phyloP scores from a whole-genome alignment of 208 protist genomes.

The Crithidia brevicula region DNA sequence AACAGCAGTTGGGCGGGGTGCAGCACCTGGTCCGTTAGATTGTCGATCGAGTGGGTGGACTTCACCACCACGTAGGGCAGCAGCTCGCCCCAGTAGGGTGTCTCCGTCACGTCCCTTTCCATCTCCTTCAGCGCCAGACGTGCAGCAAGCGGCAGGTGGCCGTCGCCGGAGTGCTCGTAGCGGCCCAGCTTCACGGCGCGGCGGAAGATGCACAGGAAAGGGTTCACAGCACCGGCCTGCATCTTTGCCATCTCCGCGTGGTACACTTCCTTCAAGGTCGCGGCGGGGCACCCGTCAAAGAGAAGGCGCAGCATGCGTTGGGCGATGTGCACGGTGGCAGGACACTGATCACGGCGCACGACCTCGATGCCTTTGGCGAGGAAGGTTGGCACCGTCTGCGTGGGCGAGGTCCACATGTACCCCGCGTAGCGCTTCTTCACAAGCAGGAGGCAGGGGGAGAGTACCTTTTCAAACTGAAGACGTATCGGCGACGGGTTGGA shows the following conservation, averaged over 20 bases:
- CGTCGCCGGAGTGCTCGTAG: slow-evolving; percentile 43
- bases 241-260: slow-evolving; percentile 47
- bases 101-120: slow-evolving; percentile 54
- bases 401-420: slow-evolving; percentile 96
- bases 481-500: slow-evolving; percentile 96
- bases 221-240: slow-evolving; percentile 53
- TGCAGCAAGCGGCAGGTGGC: slow-evolving; percentile 59
- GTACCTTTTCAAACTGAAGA: slow-evolving; percentile 99
- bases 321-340: slow-evolving; percentile 52
- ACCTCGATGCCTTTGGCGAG: slow-evolving; percentile 99
- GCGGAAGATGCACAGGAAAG: slow-evolving; percentile 73
- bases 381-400: slow-evolving; percentile 95
- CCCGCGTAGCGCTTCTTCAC: slow-evolving; percentile 99
- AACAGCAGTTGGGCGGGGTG: slow-evolving; percentile 65
- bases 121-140: slow-evolving; percentile 66
- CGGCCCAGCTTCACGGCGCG: slow-evolving; percentile 76
- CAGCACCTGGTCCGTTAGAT: slow-evolving; percentile 41
- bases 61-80: slow-evolving; percentile 76
- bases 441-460: slow-evolving; percentile 99
- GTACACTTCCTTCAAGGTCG: slow-evolving; percentile 41
- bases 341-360: slow-evolving; percentile 99
- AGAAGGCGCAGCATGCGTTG: slow-evolving; percentile 50
- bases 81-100: slow-evolving; percentile 81
- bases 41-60: slow-evolving; percentile 14
- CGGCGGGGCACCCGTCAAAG: slow-evolving; percentile 46